These are phyloP conservation scores for Phytophthora brassicae DNA, from an alignment of 352 stramenopile species.

Conservation along the genomic window DNA sequence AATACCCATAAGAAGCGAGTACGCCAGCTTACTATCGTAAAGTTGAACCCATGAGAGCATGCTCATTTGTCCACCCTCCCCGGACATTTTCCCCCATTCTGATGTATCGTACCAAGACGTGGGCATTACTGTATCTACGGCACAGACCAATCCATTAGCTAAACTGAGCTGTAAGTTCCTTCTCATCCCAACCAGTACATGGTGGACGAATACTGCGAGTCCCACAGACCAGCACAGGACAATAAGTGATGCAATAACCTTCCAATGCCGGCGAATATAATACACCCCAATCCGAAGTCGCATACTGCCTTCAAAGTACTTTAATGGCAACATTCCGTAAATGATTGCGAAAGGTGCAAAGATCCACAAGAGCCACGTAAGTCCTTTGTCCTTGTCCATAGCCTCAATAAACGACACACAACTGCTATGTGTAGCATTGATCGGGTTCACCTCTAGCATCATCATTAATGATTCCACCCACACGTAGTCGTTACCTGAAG, in stretches of 20 bases:
- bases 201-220: conserved; percentile 61
- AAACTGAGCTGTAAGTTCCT: conserved; percentile 44
- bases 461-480: conserved; percentile 30
- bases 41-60: conserved; percentile 63
- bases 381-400: conserved; percentile 28
- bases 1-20: conserved; percentile 65
- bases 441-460: conserved; percentile 16
- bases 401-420: conserved; percentile 40
- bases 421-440: conserved; percentile 15
- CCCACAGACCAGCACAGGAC: conserved; percentile 69
- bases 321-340: conserved; percentile 64
- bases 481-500: conserved; percentile 28
- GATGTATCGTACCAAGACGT: conserved; percentile 51
- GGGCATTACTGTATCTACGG: conserved; percentile 38
- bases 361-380: conserved; percentile 51
- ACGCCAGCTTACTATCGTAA: conserved; percentile 63
- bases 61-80: conserved; percentile 45
- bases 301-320: conserved; percentile 72
- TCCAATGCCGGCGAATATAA: conserved; percentile 76
- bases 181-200: conserved; percentile 51
- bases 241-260: conserved; percentile 66
- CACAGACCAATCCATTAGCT: conserved; percentile 45
- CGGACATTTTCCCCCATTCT: conserved; percentile 31
- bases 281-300: conserved; percentile 71
- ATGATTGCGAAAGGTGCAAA: conserved; percentile 65